Base-by-base conservation (phyloP, 1,284 basidiomycete species). In the Cutaneotrichosporon sp. region DNA sequence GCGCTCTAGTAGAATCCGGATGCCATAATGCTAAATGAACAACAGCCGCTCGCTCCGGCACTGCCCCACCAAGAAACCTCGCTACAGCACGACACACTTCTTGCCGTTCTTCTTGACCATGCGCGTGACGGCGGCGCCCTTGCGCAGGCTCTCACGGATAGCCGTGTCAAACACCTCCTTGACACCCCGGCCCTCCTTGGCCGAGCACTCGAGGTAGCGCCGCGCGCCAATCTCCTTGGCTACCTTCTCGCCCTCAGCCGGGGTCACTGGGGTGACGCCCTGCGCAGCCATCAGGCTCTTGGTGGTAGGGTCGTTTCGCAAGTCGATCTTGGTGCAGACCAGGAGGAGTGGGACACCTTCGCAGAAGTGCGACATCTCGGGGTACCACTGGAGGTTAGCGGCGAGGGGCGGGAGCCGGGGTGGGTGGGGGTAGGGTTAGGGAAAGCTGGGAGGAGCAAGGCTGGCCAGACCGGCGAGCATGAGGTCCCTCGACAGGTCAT, bases 351-450 rank as follows among this genome's bases (percentile, higher is more conserved):
- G 97, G 6, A 93, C 92, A 68, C 87, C 87, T 76, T 95, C 91
- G 82, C 94, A 97, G 75, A 98, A 99, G 80, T 99, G 97, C 43
- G 91, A 89, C 62, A 99, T 92, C 81, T 99, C 95, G 29, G 95
- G 94, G 79, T 89, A 92, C 95, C 95, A 99, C 92, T 95, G 76
- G 13, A 22, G 10, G 52, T 62, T 13, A 59, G 56, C 59, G 16
- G 24, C 11, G 38, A 42, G 18, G 38, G 38, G n/a, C 6, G 38
- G 38, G 18, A 6, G 38, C 18, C 16, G 18, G 16, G 18, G n/a
- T n/a, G n/a, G n/a, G n/a, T n/a, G n/a, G n/a, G n/a, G n/a, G n/a
- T n/a, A n/a, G n/a, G n/a, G n/a, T n/a, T n/a, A n/a, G n/a, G n/a
- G n/a, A n/a, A n/a, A n/a, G n/a, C n/a, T n/a, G n/a, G n/a, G n/a